Evolutionary conservation across 179 eudicot species (phyloP).

Genomic region (Patellifolia procumbens): DNA sequence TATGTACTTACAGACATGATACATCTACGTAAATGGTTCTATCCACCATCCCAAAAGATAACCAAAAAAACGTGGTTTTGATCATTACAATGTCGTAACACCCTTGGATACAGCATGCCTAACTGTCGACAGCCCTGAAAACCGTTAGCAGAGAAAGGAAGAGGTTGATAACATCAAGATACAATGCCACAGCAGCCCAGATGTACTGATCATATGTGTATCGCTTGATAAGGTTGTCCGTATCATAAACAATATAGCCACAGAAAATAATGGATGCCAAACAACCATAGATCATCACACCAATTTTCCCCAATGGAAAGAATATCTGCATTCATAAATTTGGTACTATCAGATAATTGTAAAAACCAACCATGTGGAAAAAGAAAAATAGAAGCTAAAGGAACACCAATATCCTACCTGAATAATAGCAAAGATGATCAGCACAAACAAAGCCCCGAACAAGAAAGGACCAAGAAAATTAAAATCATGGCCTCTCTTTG

Average conservation of each 20-base stretch:
- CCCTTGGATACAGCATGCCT: neutral
- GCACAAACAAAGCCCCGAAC: constrained; percentile 65
- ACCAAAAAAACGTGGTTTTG: neutral
- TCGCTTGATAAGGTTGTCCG: constrained; percentile 84
- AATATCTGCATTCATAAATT: constrained; percentile 47
- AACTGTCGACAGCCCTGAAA: constrained; percentile 63
- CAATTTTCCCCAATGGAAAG: constrained; percentile 63
- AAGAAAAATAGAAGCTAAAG: no score
- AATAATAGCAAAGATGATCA: constrained; percentile 57
- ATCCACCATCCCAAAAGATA: no score
- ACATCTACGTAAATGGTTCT: neutral
- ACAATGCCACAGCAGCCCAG: constrained; percentile 82
- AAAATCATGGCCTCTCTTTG: constrained; percentile 82
- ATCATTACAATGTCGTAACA: neutral
- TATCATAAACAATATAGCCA: constrained; percentile 77
- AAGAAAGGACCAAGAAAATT: constrained; percentile 86
- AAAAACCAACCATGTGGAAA: neutral
- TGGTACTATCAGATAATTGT: neutral
- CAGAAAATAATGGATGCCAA: constrained; percentile 71
- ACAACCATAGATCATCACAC: constrained; percentile 76
- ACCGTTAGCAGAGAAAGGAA: constrained; percentile 63
- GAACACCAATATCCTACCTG: constrained; percentile 47
- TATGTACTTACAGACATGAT: constrained; percentile 6
- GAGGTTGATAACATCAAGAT: constrained; percentile 78
- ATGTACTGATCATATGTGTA: constrained; percentile 79